Evolutionary conservation across 148 eudicot species (phyloP).

Genomic region (Fagopyrum homotropicum): DNA sequence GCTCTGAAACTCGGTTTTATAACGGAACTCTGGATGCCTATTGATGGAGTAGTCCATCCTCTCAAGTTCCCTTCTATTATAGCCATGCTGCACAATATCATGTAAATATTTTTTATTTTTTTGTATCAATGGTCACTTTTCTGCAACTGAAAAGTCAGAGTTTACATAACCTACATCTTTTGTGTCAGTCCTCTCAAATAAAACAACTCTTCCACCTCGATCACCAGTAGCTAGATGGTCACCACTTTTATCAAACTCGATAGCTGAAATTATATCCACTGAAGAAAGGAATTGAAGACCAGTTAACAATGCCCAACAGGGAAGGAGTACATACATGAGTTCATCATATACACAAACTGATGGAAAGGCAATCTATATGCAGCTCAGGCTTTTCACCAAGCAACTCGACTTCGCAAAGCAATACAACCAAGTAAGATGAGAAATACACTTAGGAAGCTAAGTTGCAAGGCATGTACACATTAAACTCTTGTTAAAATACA

Average conservation of each 20-base stretch:
- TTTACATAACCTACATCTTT: constrained; percentile 43
- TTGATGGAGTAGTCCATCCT: constrained; percentile 50
- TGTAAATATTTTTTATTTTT: constrained; percentile 9
- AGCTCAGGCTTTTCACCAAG: not conserved
- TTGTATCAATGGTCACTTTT: constrained; percentile 1
- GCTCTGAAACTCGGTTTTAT: constrained; percentile 99
- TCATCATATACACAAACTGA: constrained; percentile 8
- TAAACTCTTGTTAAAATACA: not conserved
- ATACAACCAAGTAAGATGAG: not conserved
- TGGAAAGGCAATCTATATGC: not conserved
- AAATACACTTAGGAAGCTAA: not conserved
- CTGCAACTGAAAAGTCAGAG: constrained; percentile 4
- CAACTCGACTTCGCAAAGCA: not conserved
- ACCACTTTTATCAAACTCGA: constrained; percentile 71
- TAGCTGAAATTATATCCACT: constrained; percentile 74
- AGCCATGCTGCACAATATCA: constrained; percentile 35
- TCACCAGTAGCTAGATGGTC: constrained; percentile 79
- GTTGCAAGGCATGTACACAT: not conserved
- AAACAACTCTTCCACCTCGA: constrained; percentile 74
- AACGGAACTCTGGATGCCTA: constrained; percentile 95
- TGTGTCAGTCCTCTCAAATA: constrained; percentile 66
- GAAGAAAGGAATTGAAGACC: constrained; percentile 15
- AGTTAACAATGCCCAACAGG: not conserved
- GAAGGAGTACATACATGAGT: not conserved
- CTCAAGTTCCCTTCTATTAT: constrained; percentile 73